A percentile compares a stretch with the other conserved stretches of the same genome.
Conservation (phyloP, 257 asterid genomes). For the Galeopsis tetrahit region DNA sequence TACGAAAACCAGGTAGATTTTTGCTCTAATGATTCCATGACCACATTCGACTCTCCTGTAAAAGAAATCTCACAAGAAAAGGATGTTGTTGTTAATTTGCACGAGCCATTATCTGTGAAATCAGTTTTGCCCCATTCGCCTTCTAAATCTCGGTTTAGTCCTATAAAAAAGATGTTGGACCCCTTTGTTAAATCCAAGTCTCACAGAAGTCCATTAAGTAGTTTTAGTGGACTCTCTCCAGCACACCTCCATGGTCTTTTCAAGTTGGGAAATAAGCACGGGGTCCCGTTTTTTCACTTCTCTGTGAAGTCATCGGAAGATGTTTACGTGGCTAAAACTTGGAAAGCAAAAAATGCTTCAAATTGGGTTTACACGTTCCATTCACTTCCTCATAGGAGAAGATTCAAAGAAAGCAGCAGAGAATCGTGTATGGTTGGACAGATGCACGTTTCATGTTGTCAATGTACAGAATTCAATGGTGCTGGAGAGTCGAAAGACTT, state of each 20-base stretch:
- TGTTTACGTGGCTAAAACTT: constrained; percentile 60
- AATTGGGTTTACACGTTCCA: constrained; percentile 79
- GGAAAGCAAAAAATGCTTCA: constrained; percentile 61
- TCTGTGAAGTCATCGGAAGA: constrained; percentile 67
- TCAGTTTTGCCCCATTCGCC: constrained; percentile 63
- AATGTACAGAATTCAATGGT: constrained; percentile 50
- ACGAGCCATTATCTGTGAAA: constrained; percentile 59
- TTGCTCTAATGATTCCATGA: constrained; percentile 3
- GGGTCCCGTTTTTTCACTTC: constrained; percentile 67
- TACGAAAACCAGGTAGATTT: constrained; percentile 25
- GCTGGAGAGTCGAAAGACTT: constrained; percentile 52
- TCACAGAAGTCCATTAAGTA: constrained; percentile 51
- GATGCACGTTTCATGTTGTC: constrained; percentile 73
- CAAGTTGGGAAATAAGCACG: constrained; percentile 54
- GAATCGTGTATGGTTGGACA: constrained; percentile 63
- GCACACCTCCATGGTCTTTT: constrained; percentile 80
- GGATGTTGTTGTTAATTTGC: constrained; percentile 39
- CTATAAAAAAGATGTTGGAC: constrained; percentile 57
- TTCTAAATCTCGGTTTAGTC: constrained; percentile 51
- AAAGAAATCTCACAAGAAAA: constrained; percentile 29
- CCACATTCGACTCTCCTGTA: constrained; percentile 3
- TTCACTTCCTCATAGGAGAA: constrained; percentile 57
- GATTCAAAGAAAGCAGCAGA: constrained; percentile 49
- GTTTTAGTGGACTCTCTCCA: constrained; percentile 46
- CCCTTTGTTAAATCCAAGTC: constrained; percentile 70